phyloP scores from a whole-genome alignment of 2,329 filamentous ascomycete species.

The Trichophyton verrucosum region DNA sequence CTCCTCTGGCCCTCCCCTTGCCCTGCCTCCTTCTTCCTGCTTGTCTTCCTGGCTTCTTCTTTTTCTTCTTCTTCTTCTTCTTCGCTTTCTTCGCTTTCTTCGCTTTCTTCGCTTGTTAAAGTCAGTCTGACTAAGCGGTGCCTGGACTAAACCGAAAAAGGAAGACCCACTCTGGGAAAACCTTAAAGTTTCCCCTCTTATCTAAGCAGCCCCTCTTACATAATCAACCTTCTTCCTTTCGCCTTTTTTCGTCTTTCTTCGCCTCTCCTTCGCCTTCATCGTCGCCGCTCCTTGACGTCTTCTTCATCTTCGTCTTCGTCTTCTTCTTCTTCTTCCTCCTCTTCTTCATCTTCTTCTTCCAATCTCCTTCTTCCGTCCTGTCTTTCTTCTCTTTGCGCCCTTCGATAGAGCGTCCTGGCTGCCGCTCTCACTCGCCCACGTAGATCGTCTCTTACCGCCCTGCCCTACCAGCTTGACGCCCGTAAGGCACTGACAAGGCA shows the following conservation, averaged over 20 bases:
- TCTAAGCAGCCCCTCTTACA: background rate
- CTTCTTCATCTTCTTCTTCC: slow-evolving; percentile 10
- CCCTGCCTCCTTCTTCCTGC: background rate
- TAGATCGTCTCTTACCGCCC: background rate
- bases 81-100: background rate
- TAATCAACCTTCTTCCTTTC: background rate
- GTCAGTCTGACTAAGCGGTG: background rate
- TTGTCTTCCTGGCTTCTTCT: background rate
- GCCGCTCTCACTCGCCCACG: slow-evolving; percentile 24
- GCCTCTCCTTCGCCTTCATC: slow-evolving; percentile 13
- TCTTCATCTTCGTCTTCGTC: background rate
- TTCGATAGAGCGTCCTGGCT: slow-evolving; percentile 25
- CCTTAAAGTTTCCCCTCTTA: background rate
- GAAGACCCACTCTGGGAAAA: background rate
- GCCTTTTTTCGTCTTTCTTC: slow-evolving; percentile 23
- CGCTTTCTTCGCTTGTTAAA: background rate
- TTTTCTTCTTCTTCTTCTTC: background rate
- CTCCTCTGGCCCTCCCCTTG: background rate
- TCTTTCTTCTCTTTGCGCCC: slow-evolving; percentile 7
- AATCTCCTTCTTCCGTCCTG: slow-evolving; percentile 12
- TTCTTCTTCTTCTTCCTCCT: slow-evolving; percentile 6
- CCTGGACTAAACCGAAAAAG: background rate
- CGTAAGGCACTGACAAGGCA: slow-evolving; percentile 1
- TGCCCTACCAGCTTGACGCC: slow-evolving; percentile 1
- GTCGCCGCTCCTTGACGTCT: background rate